phyloP scores from a whole-genome alignment of 2,329 filamentous ascomycete genomes.

The Fusarium torreyae region DNA sequence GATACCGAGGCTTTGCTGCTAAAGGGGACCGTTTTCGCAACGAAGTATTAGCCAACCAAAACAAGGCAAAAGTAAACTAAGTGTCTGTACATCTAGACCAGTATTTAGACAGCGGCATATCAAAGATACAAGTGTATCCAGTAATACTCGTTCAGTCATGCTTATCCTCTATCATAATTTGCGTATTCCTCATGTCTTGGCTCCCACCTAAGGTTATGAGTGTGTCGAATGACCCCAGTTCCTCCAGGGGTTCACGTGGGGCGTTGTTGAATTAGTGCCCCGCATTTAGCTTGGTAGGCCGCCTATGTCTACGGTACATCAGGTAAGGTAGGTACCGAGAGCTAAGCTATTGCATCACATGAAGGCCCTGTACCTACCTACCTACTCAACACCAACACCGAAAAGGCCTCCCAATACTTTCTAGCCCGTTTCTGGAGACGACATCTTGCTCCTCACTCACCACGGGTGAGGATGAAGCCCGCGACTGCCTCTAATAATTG shows the following conservation, averaged over 20 bases:
- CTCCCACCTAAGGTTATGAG: conserved; percentile 6
- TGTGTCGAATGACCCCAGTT: conserved; percentile 32
- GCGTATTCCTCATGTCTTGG: background rate
- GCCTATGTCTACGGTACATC: conserved; percentile 24
- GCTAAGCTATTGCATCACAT: conserved; percentile 53
- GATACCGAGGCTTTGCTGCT: conserved; percentile 32
- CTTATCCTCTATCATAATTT: background rate
- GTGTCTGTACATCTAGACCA: no score
- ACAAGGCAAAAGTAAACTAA: background rate
- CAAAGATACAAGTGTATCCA: no score
- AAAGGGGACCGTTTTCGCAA: conserved; percentile 34
- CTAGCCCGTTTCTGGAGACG: conserved; percentile 25
- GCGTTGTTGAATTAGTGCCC: conserved; percentile 49
- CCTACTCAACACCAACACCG: conserved; percentile 24
- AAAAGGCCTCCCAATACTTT: conserved; percentile 32
- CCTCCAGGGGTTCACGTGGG: conserved; percentile 41
- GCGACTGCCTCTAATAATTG: conserved; percentile 35
- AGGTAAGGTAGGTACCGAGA: conserved; percentile 40
- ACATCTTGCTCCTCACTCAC: conserved; percentile 37
- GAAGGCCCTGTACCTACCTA: conserved; percentile 34
- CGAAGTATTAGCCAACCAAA: conserved; percentile 1
- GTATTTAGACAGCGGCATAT: no score
- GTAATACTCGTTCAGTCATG: background rate
- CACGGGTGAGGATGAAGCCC: conserved; percentile 48
- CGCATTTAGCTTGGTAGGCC: conserved; percentile 46